Conservation (phyloP, 2,329 filamentous ascomycete species). For the Xylariaceae sp. region DNA sequence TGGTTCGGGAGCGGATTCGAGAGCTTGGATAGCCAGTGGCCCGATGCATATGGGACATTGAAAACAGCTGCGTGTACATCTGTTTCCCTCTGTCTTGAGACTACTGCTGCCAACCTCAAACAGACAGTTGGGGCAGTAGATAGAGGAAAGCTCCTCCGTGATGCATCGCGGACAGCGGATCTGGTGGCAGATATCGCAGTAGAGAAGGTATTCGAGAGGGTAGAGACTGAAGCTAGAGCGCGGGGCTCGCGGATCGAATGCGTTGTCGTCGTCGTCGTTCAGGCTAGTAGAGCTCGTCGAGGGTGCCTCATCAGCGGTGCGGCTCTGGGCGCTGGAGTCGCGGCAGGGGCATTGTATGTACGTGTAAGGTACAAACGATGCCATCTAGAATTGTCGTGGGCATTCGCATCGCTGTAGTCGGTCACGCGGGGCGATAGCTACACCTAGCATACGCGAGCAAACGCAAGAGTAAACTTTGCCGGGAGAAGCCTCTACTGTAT, state of each 20-base stretch:
- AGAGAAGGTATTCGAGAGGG: slow-evolving; percentile 87
- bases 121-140: slow-evolving; percentile 91
- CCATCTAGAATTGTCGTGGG: slow-evolving; percentile 20
- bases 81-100: slow-evolving; percentile 89
- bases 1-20: slow-evolving; percentile 54
- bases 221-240: slow-evolving; percentile 90
- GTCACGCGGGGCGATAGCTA: too few relatives aligned
- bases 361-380: slow-evolving; percentile 54
- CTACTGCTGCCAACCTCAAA: slow-evolving; percentile 95
- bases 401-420: too few relatives aligned
- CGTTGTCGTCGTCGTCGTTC: slow-evolving; percentile 45
- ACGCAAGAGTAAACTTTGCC: too few relatives aligned
- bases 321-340: slow-evolving; percentile 20
- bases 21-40: slow-evolving; percentile 68
- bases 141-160: slow-evolving; percentile 88
- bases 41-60: slow-evolving; percentile 88
- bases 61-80: slow-evolving; percentile 92
- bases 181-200: slow-evolving; percentile 96
- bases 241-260: slow-evolving; percentile 81
- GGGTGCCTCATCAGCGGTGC: slow-evolving; percentile 30
- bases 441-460: too few relatives aligned
- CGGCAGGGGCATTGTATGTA: slow-evolving; percentile 63
- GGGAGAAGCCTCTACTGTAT: too few relatives aligned
- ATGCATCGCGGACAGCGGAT: slow-evolving; percentile 92
- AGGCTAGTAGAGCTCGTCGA: slow-evolving; percentile 18